Conservation (phyloP, 2,329 filamentous ascomycete genomes). For the Diaporthe citrichinensis region DNA sequence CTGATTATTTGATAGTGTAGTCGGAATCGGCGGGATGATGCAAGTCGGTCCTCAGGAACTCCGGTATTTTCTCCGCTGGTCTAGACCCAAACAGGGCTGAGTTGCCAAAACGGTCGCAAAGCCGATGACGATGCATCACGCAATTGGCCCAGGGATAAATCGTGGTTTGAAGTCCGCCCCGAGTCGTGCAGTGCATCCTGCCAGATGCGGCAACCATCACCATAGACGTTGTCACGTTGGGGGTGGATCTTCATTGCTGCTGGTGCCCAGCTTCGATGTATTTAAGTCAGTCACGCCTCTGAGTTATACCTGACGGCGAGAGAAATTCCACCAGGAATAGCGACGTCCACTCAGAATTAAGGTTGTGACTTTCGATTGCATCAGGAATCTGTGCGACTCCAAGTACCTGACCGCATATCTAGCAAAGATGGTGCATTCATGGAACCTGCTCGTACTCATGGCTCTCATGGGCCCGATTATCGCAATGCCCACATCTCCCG, state of each 20-base stretch:
- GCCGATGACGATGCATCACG: conserved; percentile 25
- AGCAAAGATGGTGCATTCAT: neutral
- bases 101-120: neutral
- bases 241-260: neutral
- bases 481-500: conserved; percentile 23
- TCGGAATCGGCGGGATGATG: neutral
- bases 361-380: neutral
- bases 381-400: neutral
- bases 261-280: neutral
- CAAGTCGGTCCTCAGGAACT: conserved; percentile 4
- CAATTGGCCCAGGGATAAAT: neutral
- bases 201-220: conserved; percentile 11
- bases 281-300: neutral
- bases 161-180: neutral
- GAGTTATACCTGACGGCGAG: too few species aligned
- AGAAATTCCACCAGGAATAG: neutral
- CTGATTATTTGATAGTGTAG: neutral
- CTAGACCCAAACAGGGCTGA: neutral
- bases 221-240: neutral
- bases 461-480: neutral
- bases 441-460: conserved; percentile 10
- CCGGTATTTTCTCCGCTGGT: conserved; percentile 23
- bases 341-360: neutral
- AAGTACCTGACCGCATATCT: neutral
- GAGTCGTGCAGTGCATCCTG: conserved; percentile 13